A percentile compares a stretch with the other conserved stretches of the same genome.
phyloP scores from a whole-genome alignment of 495 filamentous ascomycete species.

The Cercophora sp. region DNA sequence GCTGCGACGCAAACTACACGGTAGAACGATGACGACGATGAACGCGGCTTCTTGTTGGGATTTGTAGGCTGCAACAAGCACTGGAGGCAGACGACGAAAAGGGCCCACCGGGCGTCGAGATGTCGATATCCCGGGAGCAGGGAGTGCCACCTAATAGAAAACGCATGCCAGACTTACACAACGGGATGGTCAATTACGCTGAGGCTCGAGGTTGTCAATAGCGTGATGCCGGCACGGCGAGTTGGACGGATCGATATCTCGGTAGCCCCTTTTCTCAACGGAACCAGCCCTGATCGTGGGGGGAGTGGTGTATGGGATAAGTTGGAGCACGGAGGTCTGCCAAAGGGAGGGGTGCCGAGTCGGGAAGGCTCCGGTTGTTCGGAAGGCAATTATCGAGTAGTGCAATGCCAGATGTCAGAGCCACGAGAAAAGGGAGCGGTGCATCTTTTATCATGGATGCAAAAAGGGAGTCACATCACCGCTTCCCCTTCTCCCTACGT shows the following conservation, averaged over 20 bases:
- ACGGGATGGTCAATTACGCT: constrained; percentile 1
- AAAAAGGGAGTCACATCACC: constrained; percentile 15
- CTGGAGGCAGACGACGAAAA: not conserved
- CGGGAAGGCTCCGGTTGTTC: constrained; percentile 11
- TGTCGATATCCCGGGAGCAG: constrained; percentile 10
- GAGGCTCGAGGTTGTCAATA: constrained; percentile 10
- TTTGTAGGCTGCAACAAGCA: constrained; percentile 13
- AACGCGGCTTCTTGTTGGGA: constrained; percentile 8
- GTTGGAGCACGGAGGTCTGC: constrained; percentile 20
- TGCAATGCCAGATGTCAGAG: constrained; percentile 4
- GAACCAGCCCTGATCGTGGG: constrained; percentile 13
- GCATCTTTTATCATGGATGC: not conserved
- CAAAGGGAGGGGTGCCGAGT: constrained; percentile 21
- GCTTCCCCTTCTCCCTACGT: not conserved
- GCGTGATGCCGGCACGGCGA: not conserved
- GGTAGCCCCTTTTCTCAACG: constrained; percentile 8
- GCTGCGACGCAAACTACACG: not conserved
- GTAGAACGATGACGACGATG: constrained; percentile 7
- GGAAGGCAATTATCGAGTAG: constrained; percentile 1
- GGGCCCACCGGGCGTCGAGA: constrained; percentile 9
- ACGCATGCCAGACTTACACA: not conserved
- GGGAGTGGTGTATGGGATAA: constrained; percentile 20
- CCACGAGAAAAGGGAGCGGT: constrained; percentile 7
- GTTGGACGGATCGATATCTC: not conserved
- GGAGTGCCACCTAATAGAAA: not conserved